phyloP scores from a whole-genome alignment of 1,139 yeast species.

The Dujonia santamariae region DNA sequence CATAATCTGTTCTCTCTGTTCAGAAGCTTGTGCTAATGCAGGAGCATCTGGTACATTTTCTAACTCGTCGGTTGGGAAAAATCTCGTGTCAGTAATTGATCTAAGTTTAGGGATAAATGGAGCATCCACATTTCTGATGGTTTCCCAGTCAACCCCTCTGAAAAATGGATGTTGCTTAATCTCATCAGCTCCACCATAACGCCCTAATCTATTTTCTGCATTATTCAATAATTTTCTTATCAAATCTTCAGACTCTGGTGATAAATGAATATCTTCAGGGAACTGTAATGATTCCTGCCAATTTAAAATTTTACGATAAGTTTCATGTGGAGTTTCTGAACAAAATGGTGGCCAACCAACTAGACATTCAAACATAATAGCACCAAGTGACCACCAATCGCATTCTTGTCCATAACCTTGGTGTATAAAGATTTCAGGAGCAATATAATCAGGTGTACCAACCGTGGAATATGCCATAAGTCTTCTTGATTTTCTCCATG shows the following conservation, averaged over 20 bases:
- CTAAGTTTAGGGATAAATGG: constrained; percentile 61
- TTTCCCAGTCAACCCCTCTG: constrained; percentile 95
- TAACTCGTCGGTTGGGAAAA: constrained; percentile 96
- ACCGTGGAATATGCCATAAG: constrained; percentile 98
- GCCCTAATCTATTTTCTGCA: constrained; percentile 83
- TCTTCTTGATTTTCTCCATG: constrained; percentile 96
- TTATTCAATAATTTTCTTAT: constrained; percentile 79
- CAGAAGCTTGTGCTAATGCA: constrained; percentile 72
- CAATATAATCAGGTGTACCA: constrained; percentile 98
- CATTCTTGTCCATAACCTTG: constrained; percentile 99
- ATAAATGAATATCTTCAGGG: constrained; percentile 93
- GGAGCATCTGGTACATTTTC: constrained; percentile 95
- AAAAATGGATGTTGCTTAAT: constrained; percentile 91
- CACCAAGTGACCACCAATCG: constrained; percentile 99
- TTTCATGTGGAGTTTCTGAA: constrained; percentile 98
- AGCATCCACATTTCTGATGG: constrained; percentile 88
- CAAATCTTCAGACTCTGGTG: constrained; percentile 92
- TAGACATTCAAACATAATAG: constrained; percentile 97
- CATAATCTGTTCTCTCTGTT: constrained; percentile 19
- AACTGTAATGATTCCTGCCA: constrained; percentile 93
- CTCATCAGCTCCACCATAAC: constrained; percentile 92
- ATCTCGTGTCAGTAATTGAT: constrained; percentile 92
- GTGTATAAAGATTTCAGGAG: constrained; percentile 94
- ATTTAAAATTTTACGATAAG: constrained; percentile 89
- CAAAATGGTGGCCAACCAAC: constrained; percentile 99